These are phyloP conservation scores for Aspergillus latus DNA, from an alignment of 2,329 filamentous ascomycete genomes.

Conservation along the genomic window DNA sequence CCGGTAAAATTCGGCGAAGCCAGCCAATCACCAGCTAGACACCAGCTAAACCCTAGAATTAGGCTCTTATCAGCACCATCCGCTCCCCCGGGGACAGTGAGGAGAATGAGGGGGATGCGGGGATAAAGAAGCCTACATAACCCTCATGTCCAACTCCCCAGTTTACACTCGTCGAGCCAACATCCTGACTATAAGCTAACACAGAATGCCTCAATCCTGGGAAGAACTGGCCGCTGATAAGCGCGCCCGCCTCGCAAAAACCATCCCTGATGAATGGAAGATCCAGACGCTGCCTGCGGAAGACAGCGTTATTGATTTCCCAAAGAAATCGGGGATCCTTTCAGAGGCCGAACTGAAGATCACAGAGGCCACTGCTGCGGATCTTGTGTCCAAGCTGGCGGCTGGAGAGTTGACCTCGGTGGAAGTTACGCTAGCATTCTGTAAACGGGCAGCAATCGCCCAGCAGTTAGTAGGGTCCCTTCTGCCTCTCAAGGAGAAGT, in stretches of 20 bases:
- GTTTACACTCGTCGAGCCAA: no score
- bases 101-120: no score
- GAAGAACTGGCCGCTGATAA: neutral
- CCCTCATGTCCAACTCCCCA: no score
- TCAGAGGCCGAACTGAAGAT: neutral
- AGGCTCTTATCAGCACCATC: no score
- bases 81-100: no score
- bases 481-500: neutral
- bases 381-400: conserved; percentile 3
- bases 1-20: no score
- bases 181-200: no score
- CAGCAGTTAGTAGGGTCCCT: conserved; percentile 20
- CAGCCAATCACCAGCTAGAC: no score
- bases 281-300: neutral
- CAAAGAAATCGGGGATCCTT: neutral
- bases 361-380: neutral
- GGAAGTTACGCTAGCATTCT: conserved; percentile 26
- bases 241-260: neutral
- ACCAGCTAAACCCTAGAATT: no score
- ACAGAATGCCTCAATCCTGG: neutral
- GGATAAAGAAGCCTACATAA: no score
- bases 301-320: neutral
- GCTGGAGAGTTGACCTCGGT: conserved; percentile 21
- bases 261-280: neutral
- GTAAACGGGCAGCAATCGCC: conserved; percentile 24